Evolutionary conservation across 495 filamentous ascomycete species (phyloP).

Genomic region (Aspergillus sparsus): DNA sequence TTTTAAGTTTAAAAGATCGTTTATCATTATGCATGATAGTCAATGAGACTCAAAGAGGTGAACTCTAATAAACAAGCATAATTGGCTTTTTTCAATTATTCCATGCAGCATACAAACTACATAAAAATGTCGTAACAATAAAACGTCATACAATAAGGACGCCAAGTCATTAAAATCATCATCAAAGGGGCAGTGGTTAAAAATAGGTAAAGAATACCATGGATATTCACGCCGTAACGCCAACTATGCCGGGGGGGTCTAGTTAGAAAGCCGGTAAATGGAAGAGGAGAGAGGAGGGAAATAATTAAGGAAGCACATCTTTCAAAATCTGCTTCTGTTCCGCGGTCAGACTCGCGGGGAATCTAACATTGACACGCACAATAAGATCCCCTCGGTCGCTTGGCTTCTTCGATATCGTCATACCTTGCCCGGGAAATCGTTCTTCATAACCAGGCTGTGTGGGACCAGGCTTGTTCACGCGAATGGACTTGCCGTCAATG

Average conservation of each 20-base stretch:
- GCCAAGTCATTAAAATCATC: constrained; percentile 10
- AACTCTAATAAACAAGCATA: too few species aligned
- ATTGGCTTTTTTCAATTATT: too few species aligned
- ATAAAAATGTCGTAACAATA: too few species aligned
- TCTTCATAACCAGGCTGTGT: constrained; percentile 81
- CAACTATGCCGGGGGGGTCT: constrained; percentile 31
- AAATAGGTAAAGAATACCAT: background rate
- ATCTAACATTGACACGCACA: constrained; percentile 87
- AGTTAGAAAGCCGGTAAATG: constrained; percentile 3
- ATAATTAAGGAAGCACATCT: constrained; percentile 62
- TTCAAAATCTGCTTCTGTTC: constrained; percentile 76
- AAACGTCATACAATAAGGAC: background rate
- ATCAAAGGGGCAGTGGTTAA: background rate
- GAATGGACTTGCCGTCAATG: constrained; percentile 84
- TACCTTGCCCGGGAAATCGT: constrained; percentile 79
- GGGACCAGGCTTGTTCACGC: constrained; percentile 73
- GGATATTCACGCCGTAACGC: constrained; percentile 31
- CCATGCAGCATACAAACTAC: background rate
- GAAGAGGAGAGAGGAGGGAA: background rate
- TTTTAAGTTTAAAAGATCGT: too few species aligned
- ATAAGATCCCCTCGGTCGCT: constrained; percentile 82
- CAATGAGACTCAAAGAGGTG: too few species aligned
- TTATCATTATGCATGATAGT: background rate
- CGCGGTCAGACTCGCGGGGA: constrained; percentile 72
- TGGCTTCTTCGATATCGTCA: constrained; percentile 89